These are phyloP conservation scores for Zasmidium angulare DNA, from an alignment of 2,329 filamentous ascomycete genomes.

Conservation along the genomic window DNA sequence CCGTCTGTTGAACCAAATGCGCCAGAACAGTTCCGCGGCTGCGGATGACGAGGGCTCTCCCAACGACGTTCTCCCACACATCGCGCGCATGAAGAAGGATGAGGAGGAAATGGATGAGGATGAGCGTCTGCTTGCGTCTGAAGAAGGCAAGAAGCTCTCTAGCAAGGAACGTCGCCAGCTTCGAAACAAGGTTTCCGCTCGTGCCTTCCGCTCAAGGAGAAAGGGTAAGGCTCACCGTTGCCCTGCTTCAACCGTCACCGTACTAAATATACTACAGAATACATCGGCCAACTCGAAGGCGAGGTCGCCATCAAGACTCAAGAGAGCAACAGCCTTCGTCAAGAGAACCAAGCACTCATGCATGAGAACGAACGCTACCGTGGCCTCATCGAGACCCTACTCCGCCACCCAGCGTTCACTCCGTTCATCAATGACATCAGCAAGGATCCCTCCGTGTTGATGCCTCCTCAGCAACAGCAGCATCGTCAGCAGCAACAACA, in stretches of 20 bases:
- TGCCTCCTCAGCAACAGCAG: slow-evolving; percentile 30
- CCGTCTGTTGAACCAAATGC: slow-evolving; percentile 88
- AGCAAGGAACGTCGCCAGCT: slow-evolving; percentile 96
- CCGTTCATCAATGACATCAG: slow-evolving; percentile 47
- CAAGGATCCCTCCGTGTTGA: slow-evolving; percentile 39
- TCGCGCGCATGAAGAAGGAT: slow-evolving; percentile 79
- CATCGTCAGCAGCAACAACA: slow-evolving; percentile 29
- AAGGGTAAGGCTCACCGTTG: slow-evolving; percentile 68
- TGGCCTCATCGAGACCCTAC: slow-evolving; percentile 75
- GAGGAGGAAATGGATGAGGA: slow-evolving; percentile 99
- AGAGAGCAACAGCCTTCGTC: slow-evolving; percentile 77
- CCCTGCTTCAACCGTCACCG: not conserved
- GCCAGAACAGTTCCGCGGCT: slow-evolving; percentile 64
- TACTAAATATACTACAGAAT: slow-evolving; percentile 71
- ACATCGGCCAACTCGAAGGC: slow-evolving; percentile 89
- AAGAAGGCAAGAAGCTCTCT: slow-evolving; percentile 98
- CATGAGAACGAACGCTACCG: slow-evolving; percentile 56
- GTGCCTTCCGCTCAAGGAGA: slow-evolving; percentile 94
- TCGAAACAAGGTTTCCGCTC: slow-evolving; percentile 98
- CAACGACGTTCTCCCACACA: slow-evolving; percentile 58
- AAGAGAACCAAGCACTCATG: slow-evolving; percentile 67
- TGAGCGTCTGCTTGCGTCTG: slow-evolving; percentile 87
- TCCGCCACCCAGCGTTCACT: slow-evolving; percentile 49
- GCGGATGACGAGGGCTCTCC: slow-evolving; percentile 48
- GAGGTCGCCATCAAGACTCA: slow-evolving; percentile 65